Base-by-base conservation (phyloP, 2,329 filamentous ascomycete species). In the Fusarium siculi region DNA sequence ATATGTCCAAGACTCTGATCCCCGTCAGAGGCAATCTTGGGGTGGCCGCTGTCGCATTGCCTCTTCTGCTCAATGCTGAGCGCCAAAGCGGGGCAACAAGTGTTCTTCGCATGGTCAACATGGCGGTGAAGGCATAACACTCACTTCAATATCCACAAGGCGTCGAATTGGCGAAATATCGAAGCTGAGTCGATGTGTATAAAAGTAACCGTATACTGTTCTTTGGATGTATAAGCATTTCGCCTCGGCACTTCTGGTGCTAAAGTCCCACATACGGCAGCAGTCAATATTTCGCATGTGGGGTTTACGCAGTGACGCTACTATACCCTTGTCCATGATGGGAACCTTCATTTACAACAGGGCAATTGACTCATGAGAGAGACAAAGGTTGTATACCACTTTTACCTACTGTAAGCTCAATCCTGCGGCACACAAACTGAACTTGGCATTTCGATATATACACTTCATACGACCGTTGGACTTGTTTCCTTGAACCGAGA, bases 1-100 rank as follows among this genome's bases (percentile, higher is more conserved):
- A 58, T 39, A 63, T 42, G 37, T 61, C 57, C 14, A 61, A 25
- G 5, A 61, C 57, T 19, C 30, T 55, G 21, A 61, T 40, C 5
- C 47, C 57, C 3, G 30, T 9, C 0, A 61, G 37, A 23, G 58
- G 58, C 9, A 61, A 6, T n/a, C 54, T 34, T 16, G 28, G 12
- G 4, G 39, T 2, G 0, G 30, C 5, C 0, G 9, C 14, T 32
- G 54, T 56, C 2, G 54, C 28, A 21, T 46, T 34, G 16, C 28
- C 4, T 56, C 39, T 56, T 25, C 9, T 25, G 14, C 18, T 19
- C 7, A 32, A n/a, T 1, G 18, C 40, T 5, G 18, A 16, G 4
- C 4, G n/a, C 18, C 30, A 23, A 5, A 56, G 21, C 28, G 54
- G n/a, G 9, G 30, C 23, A n/a, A 28, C 12, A 6, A 47, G 21